phyloP scores from a whole-genome alignment of 176 grass and related monocot species.

The Oropetium thomaeum region DNA sequence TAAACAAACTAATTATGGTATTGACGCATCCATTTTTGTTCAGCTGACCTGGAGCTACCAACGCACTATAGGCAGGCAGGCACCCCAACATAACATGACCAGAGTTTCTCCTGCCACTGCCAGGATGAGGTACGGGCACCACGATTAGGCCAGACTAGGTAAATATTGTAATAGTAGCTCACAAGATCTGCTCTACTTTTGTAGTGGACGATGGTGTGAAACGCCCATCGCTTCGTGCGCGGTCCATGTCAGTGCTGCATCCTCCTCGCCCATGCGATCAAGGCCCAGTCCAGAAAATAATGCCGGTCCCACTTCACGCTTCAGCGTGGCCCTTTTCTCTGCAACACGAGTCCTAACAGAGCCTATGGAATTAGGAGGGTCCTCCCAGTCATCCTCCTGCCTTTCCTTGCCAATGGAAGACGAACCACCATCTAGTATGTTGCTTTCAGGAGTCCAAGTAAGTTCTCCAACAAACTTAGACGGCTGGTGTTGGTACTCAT shows the following conservation, averaged over 20 bases:
- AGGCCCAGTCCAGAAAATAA: slow-evolving; percentile 45
- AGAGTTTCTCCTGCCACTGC: too few species aligned
- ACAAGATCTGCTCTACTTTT: slow-evolving; percentile 35
- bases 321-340: slow-evolving; percentile 51
- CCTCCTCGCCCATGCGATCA: slow-evolving; percentile 40
- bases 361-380: slow-evolving; percentile 39
- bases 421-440: slow-evolving; percentile 8
- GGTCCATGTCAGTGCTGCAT: slow-evolving; percentile 45
- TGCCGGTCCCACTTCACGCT: slow-evolving; percentile 43
- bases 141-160: slow-evolving; percentile 28
- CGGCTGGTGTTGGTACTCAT: slow-evolving; percentile 13
- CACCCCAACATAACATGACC: too few species aligned
- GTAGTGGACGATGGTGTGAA: slow-evolving; percentile 8
- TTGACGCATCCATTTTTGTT: too few species aligned
- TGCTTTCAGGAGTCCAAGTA: slow-evolving; percentile 29
- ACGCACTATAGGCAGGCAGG: not conserved
- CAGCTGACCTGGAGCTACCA: slow-evolving; percentile 4
- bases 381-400: slow-evolving; percentile 37
- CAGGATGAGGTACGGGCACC: slow-evolving; percentile 31
- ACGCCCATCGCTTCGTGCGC: slow-evolving; percentile 44
- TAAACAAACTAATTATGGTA: too few species aligned
- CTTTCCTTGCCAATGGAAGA: slow-evolving; percentile 42
- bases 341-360: slow-evolving; percentile 59
- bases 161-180: slow-evolving; percentile 70
- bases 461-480: slow-evolving; percentile 51